Evolutionary conservation across 345 rosid species (phyloP).

Genomic region (Pugionium dolabratum): DNA sequence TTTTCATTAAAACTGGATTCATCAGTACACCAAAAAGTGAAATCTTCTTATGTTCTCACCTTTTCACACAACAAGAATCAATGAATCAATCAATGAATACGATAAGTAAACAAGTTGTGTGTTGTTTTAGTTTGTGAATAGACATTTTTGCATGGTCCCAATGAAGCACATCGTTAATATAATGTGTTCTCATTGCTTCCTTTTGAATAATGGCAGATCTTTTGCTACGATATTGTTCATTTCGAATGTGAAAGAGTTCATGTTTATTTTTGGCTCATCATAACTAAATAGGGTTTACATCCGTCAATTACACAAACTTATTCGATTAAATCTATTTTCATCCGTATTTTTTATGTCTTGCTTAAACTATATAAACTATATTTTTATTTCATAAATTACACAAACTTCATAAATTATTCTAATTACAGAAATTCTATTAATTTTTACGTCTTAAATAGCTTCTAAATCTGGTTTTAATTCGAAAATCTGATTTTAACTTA

Average conservation of each 20-base stretch:
- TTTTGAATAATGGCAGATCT: not conserved
- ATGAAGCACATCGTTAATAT: not conserved
- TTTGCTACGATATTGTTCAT: not conserved
- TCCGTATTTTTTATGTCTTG: not conserved
- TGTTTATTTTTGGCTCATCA: not conserved
- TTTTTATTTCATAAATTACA: not conserved
- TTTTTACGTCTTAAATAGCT: too few species aligned
- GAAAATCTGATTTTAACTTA: too few species aligned
- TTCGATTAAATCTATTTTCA: not conserved
- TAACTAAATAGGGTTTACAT: too few species aligned
- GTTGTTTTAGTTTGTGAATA: not conserved
- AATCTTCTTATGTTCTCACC: constrained; percentile 31
- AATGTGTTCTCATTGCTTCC: constrained; percentile 20
- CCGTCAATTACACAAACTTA: too few species aligned
- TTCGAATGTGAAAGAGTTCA: too few species aligned
- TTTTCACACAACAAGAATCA: constrained; percentile 20
- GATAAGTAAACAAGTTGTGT: constrained; percentile 1
- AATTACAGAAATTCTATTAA: too few species aligned
- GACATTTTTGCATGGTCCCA: not conserved
- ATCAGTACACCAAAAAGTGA: constrained; percentile 32
- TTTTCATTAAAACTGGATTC: constrained; percentile 17
- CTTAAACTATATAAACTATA: too few species aligned
- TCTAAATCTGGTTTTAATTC: too few species aligned
- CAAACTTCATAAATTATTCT: too few species aligned
- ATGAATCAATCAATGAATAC: constrained; percentile 11